Evolutionary conservation across 2,329 filamentous ascomycete genomes (phyloP).

Genomic region (Exophiala bonariae): DNA sequence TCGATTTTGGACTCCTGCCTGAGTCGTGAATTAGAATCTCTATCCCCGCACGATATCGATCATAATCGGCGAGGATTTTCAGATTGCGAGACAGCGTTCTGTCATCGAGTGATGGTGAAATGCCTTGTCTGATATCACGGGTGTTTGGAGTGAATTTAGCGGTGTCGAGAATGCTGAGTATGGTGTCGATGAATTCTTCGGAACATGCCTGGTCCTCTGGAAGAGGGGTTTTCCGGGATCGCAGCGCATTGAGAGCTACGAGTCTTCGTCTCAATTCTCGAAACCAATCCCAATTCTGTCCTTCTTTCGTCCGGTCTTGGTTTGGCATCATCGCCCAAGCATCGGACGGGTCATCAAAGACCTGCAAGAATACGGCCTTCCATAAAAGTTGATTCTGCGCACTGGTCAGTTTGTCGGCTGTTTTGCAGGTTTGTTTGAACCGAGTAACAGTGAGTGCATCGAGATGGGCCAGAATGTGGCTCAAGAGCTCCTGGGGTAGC

Average conservation of each 20-base stretch:
- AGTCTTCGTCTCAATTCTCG: constrained; percentile 16
- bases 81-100: constrained; percentile 22
- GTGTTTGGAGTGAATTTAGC: constrained; percentile 22
- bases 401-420: constrained; percentile 15
- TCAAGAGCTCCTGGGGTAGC: constrained; percentile 25
- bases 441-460: constrained; percentile 12
- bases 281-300: constrained; percentile 23
- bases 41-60: constrained; percentile 11
- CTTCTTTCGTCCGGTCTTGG: neutral
- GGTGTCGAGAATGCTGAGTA: constrained; percentile 28
- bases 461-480: constrained; percentile 21
- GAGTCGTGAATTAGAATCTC: constrained; percentile 21
- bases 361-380: constrained; percentile 23
- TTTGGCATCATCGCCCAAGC: constrained; percentile 20
- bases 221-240: constrained; percentile 6
- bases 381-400: constrained; percentile 25
- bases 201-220: neutral
- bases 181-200: constrained; percentile 10
- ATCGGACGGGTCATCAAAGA: constrained; percentile 27
- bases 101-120: constrained; percentile 20
- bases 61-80: constrained; percentile 15
- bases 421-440: constrained; percentile 22
- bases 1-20: neutral
- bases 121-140: constrained; percentile 19
- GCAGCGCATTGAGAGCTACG: constrained; percentile 13